A percentile compares a stretch with the other conserved stretches of the same genome.
Conservation (phyloP, 139 green algal genomes). For the Chloropicon primus region DNA sequence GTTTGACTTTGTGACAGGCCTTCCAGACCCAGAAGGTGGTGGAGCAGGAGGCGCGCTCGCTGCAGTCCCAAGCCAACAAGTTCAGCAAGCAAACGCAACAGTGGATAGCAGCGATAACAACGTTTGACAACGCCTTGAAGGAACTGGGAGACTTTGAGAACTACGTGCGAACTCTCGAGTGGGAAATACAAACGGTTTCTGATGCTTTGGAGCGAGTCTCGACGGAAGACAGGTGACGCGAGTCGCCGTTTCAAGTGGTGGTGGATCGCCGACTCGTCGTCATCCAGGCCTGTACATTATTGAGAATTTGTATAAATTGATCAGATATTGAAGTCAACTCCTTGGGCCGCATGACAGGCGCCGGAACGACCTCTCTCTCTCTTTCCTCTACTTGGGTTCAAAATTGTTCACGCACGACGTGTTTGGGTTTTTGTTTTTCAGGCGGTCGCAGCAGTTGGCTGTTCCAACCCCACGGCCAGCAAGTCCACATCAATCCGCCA, state of each 20-base stretch:
- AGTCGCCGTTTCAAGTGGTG: no score
- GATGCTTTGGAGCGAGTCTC: background rate
- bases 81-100: background rate
- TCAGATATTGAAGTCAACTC: no score
- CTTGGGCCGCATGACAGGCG: no score
- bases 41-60: background rate
- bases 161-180: background rate
- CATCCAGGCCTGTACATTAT: no score
- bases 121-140: background rate
- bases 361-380: no score
- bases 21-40: background rate
- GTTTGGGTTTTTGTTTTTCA: no score
- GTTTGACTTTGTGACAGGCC: background rate
- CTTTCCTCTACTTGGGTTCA: no score
- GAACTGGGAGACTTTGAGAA: background rate
- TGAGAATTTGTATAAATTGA: no score
- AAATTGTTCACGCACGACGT: no score
- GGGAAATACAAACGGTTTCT: background rate
- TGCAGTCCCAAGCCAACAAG: background rate
- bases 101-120: background rate
- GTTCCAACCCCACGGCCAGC: background rate
- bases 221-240: no score
- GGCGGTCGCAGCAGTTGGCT: background rate
- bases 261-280: no score
- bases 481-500: background rate